Evolutionary conservation across 148 eudicot species (phyloP).

Genomic region (Rhododendron mucronatum): DNA sequence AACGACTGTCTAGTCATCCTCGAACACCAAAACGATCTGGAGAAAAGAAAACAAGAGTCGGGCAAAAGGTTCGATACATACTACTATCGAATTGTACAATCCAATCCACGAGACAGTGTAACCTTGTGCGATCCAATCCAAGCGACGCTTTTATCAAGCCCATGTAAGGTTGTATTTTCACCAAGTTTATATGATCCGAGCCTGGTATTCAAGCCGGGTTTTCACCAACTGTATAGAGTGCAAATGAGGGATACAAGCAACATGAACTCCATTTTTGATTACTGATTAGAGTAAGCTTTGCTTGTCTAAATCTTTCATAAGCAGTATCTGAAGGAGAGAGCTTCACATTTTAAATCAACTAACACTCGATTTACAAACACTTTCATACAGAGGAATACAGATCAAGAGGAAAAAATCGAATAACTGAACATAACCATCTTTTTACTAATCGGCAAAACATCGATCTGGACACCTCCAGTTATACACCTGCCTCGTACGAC

Average conservation of each 20-base stretch:
- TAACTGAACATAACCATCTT: background rate
- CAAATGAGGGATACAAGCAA: background rate
- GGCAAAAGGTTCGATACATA: background rate
- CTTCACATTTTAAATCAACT: background rate
- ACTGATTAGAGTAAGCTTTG: background rate
- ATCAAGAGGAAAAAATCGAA: background rate
- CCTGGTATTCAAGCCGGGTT: background rate
- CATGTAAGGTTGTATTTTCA: background rate
- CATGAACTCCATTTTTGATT: background rate
- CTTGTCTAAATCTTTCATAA: background rate
- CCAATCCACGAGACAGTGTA: background rate
- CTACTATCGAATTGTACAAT: background rate
- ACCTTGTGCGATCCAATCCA: background rate
- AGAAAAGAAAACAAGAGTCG: background rate
- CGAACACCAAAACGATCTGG: background rate
- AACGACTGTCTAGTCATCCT: background rate
- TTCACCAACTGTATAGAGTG: background rate
- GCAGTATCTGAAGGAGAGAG: background rate
- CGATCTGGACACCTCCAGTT: constrained; percentile 9
- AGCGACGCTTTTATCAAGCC: background rate
- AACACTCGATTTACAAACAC: constrained; percentile 2
- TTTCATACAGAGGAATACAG: background rate
- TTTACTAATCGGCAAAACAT: background rate
- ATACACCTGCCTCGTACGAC: constrained; percentile 5
- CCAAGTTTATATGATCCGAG: background rate